Evolutionary conservation across 192 early-diverging fungal species (phyloP), one percentile per base, ranked within the genome.

Genomic region (Endogone sp.): DNA sequence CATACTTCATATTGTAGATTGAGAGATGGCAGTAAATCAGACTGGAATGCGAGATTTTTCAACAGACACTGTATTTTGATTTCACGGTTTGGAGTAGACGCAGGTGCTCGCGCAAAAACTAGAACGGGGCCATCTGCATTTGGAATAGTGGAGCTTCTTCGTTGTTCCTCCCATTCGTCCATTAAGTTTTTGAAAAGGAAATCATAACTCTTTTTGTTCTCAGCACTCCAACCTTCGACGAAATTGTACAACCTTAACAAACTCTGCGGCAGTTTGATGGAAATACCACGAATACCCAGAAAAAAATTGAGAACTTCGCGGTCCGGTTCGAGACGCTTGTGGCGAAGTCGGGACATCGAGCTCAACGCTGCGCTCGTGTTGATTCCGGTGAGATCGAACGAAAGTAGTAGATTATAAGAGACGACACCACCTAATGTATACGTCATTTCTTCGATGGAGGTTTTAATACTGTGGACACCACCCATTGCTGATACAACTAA

Each of bases 221-320:
- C 89, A 28, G 85, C 85, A 1, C 85, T 76, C 92, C 92, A 94
- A 29, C 89, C 85, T 63, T 90, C 89, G n/a, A 92, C 77, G 71
- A 94, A 93, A 3, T 81, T 74, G 60, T 92, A 88, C 11, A 94
- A 58, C 54, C 87, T 87, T n/a, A 94, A 66, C 13, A 94, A 71
- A 64, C 89, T 91, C 56, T 86, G 79, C 4, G 86, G 88, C 0
- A 85, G 64, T 30, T 77, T 71, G 30, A 88, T 61, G 28, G 74
- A 64, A 26, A 88, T 67, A 21, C 70, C 70, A 65, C 81, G 71
- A 44, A 88, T 69, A 0, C 69, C 79, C n/a, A 80, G 75, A 62
- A 85, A 73, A 21, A 85, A 31, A 27, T 83, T 82, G 29, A 88
- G 62, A 0, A 84, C 72, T 55, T 86, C 74, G 9, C 70, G 71